These are phyloP conservation scores for Trichoderma endophyticum DNA, from an alignment of 2,329 filamentous ascomycete genomes.

Conservation along the genomic window DNA sequence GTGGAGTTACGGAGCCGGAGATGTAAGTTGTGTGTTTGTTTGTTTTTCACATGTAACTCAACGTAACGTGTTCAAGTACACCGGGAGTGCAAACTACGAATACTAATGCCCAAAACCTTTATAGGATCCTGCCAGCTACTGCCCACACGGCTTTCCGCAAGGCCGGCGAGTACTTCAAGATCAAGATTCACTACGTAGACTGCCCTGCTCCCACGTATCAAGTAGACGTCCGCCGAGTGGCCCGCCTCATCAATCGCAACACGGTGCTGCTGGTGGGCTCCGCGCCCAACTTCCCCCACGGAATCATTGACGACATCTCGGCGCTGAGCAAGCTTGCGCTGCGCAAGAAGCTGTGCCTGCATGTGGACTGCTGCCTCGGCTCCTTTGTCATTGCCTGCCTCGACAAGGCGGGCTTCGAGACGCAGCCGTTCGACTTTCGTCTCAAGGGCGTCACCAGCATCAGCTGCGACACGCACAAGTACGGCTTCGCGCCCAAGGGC, in stretches of 20 bases:
- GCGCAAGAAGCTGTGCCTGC: conserved; percentile 77
- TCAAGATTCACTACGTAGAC: conserved; percentile 84
- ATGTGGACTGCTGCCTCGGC: conserved; percentile 96
- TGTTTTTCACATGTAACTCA: background rate
- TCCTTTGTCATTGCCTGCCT: conserved; percentile 94
- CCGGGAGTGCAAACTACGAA: background rate
- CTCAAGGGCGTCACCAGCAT: conserved; percentile 93
- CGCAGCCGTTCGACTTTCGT: conserved; percentile 87
- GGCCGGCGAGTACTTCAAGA: conserved; percentile 91
- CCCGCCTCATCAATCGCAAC: conserved; percentile 87
- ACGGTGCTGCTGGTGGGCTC: conserved; percentile 91
- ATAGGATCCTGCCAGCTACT: conserved; percentile 86
- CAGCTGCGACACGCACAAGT: conserved; percentile 97
- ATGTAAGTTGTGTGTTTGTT: conserved; percentile 59
- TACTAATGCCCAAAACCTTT: background rate
- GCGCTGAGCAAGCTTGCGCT: conserved; percentile 78
- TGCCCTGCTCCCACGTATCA: conserved; percentile 85
- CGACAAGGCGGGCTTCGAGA: conserved; percentile 87
- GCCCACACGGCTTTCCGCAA: conserved; percentile 97
- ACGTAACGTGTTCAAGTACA: background rate
- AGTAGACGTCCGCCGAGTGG: conserved; percentile 74
- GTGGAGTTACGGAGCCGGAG: conserved; percentile 86
- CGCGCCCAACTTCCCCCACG: conserved; percentile 96
- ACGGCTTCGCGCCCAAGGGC: conserved; percentile 96
- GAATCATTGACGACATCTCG: conserved; percentile 93